Conservation (phyloP, 768 basidiomycete genomes). For the Mycena galericulata region DNA sequence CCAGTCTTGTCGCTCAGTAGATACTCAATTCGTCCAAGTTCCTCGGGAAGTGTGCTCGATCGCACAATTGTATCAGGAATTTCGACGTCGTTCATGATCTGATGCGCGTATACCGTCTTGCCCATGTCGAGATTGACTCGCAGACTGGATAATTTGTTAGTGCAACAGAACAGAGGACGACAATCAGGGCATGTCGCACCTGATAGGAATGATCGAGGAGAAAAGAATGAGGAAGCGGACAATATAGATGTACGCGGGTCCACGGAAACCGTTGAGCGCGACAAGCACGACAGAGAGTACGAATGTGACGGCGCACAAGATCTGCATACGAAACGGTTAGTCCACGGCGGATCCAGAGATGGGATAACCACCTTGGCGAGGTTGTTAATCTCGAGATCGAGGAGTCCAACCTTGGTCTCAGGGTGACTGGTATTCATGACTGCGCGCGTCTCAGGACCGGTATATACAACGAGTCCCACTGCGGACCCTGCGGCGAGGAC, state of each 20-base stretch:
- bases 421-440: conserved; percentile 99
- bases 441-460: conserved; percentile 93
- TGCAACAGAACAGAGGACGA: background rate
- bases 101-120: conserved; percentile 96
- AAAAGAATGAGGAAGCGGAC: conserved; percentile 98
- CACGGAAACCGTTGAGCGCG: conserved; percentile 95
- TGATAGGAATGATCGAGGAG: conserved; percentile 99
- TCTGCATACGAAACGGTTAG: conserved; percentile 52
- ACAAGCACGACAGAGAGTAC: conserved; percentile 91
- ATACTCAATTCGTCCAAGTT: conserved; percentile 95
- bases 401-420: conserved; percentile 90
- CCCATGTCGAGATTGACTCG: conserved; percentile 99
- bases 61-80: conserved; percentile 97
- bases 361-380: conserved; percentile 83
- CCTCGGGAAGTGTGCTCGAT: conserved; percentile 97
- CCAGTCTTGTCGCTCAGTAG: conserved; percentile 98
- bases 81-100: conserved; percentile 93
- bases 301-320: conserved; percentile 94
- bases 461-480: conserved; percentile 94
- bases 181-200: conserved; percentile 64
- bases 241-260: conserved; percentile 95
- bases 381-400: conserved; percentile 95
- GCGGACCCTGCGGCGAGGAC: conserved; percentile 96
- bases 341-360: background rate
- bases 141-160: conserved; percentile 73